Conservation (phyloP, 345 rosid species). For the Populus davidiana region DNA sequence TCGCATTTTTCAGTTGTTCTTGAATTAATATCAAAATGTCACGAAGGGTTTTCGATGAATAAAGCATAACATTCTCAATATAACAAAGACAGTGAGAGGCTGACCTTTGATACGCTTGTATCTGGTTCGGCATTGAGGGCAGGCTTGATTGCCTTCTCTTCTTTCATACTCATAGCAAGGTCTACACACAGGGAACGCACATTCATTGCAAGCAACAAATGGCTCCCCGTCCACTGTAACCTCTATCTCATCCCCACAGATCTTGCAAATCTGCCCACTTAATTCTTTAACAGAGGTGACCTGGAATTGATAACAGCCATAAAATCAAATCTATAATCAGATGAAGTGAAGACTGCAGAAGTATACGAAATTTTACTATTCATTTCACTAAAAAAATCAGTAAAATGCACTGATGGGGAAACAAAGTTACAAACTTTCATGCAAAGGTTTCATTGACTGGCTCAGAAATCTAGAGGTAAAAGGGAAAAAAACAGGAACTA, state of each 20-base stretch:
- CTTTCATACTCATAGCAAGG: slow-evolving; percentile 89
- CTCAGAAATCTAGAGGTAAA: slow-evolving; percentile 20
- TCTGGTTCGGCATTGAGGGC: slow-evolving; percentile 93
- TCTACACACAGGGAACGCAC: slow-evolving; percentile 96
- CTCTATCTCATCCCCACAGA: slow-evolving; percentile 89
- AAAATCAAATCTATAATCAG: slow-evolving; percentile 10
- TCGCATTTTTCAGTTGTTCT: slow-evolving; percentile 12
- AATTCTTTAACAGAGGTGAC: slow-evolving; percentile 62
- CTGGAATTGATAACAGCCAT: slow-evolving; percentile 33
- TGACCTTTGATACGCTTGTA: slow-evolving; percentile 83
- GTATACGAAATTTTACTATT: neutral
- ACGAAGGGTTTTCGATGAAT: neutral
- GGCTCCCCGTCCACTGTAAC: slow-evolving; percentile 65
- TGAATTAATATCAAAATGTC: neutral
- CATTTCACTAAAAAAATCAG: neutral
- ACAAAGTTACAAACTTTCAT: slow-evolving; percentile 15
- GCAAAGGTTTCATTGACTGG: slow-evolving; percentile 17
- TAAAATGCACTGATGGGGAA: slow-evolving; percentile 10
- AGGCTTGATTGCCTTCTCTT: slow-evolving; percentile 86
- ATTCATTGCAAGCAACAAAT: slow-evolving; percentile 93
- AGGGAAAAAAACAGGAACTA: slow-evolving; percentile 1
- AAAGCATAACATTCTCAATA: neutral
- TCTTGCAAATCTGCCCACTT: slow-evolving; percentile 81
- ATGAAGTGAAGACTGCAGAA: neutral
- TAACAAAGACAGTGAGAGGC: neutral